These are phyloP conservation scores for Platanthera zijinensis DNA, from an alignment of 106 monocot species.

Conservation along the genomic window DNA sequence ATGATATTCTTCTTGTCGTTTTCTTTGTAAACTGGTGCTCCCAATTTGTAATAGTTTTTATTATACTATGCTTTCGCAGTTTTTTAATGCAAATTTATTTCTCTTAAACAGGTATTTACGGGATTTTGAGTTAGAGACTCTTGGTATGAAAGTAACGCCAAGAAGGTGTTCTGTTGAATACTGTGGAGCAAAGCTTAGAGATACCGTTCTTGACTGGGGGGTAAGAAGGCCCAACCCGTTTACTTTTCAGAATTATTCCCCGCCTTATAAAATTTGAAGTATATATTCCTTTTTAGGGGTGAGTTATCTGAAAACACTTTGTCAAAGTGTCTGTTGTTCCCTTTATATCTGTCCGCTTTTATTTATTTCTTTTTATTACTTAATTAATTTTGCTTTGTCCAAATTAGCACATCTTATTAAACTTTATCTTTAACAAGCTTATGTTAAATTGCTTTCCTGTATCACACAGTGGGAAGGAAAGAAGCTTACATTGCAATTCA, in stretches of 20 bases:
- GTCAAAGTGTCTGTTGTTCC: not conserved
- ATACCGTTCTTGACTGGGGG: slow-evolving; percentile 99
- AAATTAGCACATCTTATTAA: not conserved
- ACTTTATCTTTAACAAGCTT: not conserved
- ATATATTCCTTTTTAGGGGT: not conserved
- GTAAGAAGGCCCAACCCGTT: slow-evolving; percentile 18
- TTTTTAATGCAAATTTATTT: slow-evolving; percentile 6
- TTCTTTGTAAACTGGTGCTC: not conserved
- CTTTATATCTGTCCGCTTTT: not conserved
- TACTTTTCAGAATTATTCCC: not conserved
- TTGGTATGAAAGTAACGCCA: slow-evolving; percentile 93
- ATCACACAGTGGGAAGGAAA: too few relatives aligned
- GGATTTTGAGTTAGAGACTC: slow-evolving; percentile 99
- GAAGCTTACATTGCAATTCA: too few relatives aligned
- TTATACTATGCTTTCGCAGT: not conserved
- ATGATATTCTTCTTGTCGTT: not conserved
- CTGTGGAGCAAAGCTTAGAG: slow-evolving; percentile 72
- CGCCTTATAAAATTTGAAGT: not conserved
- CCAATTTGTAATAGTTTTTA: not conserved
- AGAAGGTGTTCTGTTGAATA: slow-evolving; percentile 70
- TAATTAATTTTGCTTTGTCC: not conserved
- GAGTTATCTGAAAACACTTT: not conserved
- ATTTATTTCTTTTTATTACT: not conserved
- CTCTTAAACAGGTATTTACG: slow-evolving; percentile 62
- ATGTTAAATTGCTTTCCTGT: too few relatives aligned